phyloP scores from a whole-genome alignment of 1,284 basidiomycete genomes.

The Tylopilus orsonianus region DNA sequence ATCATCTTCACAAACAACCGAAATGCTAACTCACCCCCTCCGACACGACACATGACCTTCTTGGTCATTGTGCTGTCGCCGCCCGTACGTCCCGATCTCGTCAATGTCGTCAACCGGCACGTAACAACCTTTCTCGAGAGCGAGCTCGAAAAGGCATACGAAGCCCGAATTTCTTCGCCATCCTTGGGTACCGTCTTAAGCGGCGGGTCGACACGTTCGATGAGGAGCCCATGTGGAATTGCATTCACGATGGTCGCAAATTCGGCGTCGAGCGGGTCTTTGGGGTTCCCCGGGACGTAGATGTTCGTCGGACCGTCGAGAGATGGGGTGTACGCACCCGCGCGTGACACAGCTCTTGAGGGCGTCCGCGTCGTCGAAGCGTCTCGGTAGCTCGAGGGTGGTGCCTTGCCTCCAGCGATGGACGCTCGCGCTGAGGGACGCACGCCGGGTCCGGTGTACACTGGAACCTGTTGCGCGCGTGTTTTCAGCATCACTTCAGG shows the following conservation, averaged over 20 bases:
- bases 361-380: conserved; percentile 50
- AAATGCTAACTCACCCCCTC: conserved; percentile 61
- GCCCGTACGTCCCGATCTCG: conserved; percentile 52
- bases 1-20: conserved; percentile 1
- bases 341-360: conserved; percentile 66
- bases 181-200: conserved; percentile 63
- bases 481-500: conserved; percentile 62
- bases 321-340: conserved; percentile 58
- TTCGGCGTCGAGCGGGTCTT: conserved; percentile 81
- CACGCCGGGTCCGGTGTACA: conserved; percentile 46
- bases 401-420: conserved; percentile 41
- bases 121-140: conserved; percentile 72
- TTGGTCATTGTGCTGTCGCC: conserved; percentile 52
- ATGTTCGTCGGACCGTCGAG: conserved; percentile 53
- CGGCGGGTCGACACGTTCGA: conserved; percentile 80
- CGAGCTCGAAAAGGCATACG: conserved; percentile 77
- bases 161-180: conserved; percentile 77
- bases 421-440: conserved; percentile 44
- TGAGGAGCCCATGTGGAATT: conserved; percentile 68
- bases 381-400: conserved; percentile 77
- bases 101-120: conserved; percentile 78
- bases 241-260: conserved; percentile 76
- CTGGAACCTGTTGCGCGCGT: conserved; percentile 54
- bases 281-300: conserved; percentile 68
- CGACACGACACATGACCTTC: conserved; percentile 86